These are phyloP conservation scores for Plasmopara viticola DNA, from an alignment of 352 stramenopile genomes.

Conservation along the genomic window DNA sequence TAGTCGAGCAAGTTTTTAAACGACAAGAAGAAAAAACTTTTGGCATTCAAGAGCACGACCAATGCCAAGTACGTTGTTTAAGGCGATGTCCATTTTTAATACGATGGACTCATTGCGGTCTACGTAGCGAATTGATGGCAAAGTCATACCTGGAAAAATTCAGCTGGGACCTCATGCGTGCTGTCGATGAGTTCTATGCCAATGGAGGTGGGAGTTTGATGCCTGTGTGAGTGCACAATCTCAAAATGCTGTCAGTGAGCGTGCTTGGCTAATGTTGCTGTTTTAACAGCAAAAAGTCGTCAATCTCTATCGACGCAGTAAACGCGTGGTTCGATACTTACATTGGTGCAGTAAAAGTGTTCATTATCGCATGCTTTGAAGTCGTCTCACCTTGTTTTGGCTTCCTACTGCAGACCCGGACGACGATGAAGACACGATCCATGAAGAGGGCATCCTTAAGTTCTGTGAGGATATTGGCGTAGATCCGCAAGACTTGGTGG, in stretches of 20 bases:
- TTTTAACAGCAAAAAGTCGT: slow-evolving; percentile 20
- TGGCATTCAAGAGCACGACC: slow-evolving; percentile 68
- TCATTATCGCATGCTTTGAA: background rate
- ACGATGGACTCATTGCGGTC: background rate
- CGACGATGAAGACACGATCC: slow-evolving; percentile 57
- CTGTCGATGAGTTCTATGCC: slow-evolving; percentile 73
- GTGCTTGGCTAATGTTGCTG: background rate
- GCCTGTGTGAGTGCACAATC: slow-evolving; percentile 12
- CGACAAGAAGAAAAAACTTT: slow-evolving; percentile 70
- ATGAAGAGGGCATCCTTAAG: slow-evolving; percentile 71
- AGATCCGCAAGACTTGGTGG: slow-evolving; percentile 68
- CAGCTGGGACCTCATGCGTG: slow-evolving; percentile 73
- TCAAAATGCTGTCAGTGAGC: background rate
- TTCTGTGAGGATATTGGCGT: slow-evolving; percentile 76
- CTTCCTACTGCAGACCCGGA: slow-evolving; percentile 23
- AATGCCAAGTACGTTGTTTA: slow-evolving; percentile 47
- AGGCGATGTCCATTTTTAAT: background rate
- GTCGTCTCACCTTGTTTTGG: background rate
- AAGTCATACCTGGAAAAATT: slow-evolving; percentile 72
- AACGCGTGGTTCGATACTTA: slow-evolving; percentile 69
- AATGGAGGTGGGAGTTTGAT: slow-evolving; percentile 40
- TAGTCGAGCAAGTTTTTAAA: slow-evolving; percentile 40
- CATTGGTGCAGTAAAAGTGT: slow-evolving; percentile 22
- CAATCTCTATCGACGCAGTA: slow-evolving; percentile 35
- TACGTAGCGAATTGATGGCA: slow-evolving; percentile 50